Percentiles rank a stretch among this genome's conserved stretches.
Conservation (phyloP, 140 eudicot genomes). For the Ambrosia hybrid region DNA sequence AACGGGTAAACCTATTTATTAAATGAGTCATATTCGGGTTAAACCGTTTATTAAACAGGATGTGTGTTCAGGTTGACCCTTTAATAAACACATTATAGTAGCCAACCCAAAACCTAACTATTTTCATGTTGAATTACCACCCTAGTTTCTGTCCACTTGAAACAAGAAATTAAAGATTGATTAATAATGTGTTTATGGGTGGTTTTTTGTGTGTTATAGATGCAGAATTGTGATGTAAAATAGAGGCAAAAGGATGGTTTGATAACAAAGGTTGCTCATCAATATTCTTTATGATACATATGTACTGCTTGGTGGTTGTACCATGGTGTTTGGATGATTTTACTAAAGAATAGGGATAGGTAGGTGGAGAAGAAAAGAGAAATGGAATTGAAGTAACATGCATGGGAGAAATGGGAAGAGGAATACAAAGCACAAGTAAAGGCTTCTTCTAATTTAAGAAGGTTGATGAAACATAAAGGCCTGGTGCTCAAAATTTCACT, state of each 20-base stretch:
- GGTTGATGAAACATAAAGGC: constrained; percentile 24
- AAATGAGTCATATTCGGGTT: neutral
- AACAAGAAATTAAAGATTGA: neutral
- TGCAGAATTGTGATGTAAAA: constrained; percentile 28
- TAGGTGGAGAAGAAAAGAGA: constrained; percentile 24
- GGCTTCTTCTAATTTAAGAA: constrained; percentile 16
- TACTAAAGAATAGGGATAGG: constrained; percentile 18
- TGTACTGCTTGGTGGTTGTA: constrained; percentile 13
- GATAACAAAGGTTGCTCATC: constrained; percentile 12
- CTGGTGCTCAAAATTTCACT: constrained; percentile 23
- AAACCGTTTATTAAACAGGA: neutral
- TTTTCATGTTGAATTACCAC: neutral
- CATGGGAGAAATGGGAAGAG: constrained; percentile 33
- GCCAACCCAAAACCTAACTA: no score
- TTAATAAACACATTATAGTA: no score
- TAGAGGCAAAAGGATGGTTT: constrained; percentile 10
- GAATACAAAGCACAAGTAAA: constrained; percentile 30
- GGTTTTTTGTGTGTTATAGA: constrained; percentile 6
- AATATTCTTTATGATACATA: constrained; percentile 6
- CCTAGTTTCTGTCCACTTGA: neutral
- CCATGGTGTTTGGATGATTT: constrained; percentile 33
- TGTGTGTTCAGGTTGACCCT: neutral
- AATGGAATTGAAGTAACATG: constrained; percentile 33
- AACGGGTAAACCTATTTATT: no score
- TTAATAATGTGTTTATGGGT: constrained; percentile 5